Evolutionary conservation across 106 monocot species (phyloP), one percentile per base, ranked within the genome.

Genomic region (Dioscorea alata): DNA sequence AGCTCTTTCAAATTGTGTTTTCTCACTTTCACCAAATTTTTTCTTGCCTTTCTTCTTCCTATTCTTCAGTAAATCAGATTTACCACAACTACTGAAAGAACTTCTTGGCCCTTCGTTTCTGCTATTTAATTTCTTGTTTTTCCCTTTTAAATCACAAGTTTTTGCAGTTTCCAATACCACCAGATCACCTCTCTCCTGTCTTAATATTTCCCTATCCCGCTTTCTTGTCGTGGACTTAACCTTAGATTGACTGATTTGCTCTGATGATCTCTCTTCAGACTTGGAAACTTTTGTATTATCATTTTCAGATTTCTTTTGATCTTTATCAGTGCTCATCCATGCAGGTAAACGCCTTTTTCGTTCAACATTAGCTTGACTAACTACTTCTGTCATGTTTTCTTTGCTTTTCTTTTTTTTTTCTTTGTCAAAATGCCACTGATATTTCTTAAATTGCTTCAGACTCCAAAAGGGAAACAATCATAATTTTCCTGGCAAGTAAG

Each of bases 251-350:
- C 10, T n/a, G 28, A 35, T 69, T 60, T 72, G 19, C 53, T 20
- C 13, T 23, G 59, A 25, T 8, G 35, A 48, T 67, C 69, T 64
- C 33, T 70, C 67, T 60, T 71, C 56, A 54, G 35, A 61, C 32
- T 19, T 10, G 15, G 53, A 59, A 62, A 48, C 18, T 23, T 35
- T 50, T 59, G 33, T 31, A 66, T 52, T 63, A 15, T 24, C 34
- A 56, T 49, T 42, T 67, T 60, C 73, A 54, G 75, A 49, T 13
- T 69, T 66, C 31, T 14, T 57, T 57, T 16, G 50, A 66, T 79
- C 61, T 22, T 65, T 59, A 19, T 34, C 49, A 56, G 59, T 23
- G 53, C 65, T 71, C 89, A 89, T 89, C 89, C 89, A 89, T 66
- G 34, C 2, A 21, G 85, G 89, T 0, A 89, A 73, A 53, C 77